phyloP scores from a whole-genome alignment of 768 basidiomycete genomes.

The Russula emetica region DNA sequence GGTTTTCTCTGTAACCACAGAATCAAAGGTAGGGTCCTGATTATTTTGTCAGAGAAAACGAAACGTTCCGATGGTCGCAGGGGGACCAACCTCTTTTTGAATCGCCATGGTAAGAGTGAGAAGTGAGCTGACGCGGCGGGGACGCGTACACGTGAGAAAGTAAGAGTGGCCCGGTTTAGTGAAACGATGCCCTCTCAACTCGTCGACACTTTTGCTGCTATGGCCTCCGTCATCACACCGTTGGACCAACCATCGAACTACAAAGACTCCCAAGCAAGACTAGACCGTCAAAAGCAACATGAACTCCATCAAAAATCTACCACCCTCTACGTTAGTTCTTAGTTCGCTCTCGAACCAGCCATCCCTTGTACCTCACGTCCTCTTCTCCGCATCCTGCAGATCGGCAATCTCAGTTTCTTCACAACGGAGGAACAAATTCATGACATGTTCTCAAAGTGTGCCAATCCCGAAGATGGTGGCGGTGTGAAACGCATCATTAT shows the following conservation, averaged over 20 bases:
- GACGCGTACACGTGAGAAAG: conserved; percentile 25
- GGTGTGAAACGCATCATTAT: conserved; percentile 94
- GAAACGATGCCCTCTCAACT: background rate
- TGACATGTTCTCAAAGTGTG: conserved; percentile 87
- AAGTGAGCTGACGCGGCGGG: conserved; percentile 25
- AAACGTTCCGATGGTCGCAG: background rate
- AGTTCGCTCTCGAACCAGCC: conserved; percentile 33
- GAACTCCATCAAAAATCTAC: conserved; percentile 79
- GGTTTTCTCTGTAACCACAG: conserved; percentile 84
- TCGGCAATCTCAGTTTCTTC: conserved; percentile 91
- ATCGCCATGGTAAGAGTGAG: conserved; percentile 56
- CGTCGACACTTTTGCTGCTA: background rate
- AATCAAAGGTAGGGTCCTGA: conserved; percentile 88
- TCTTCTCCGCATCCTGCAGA: conserved; percentile 40
- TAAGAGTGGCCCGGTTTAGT: background rate
- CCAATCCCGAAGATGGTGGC: conserved; percentile 79
- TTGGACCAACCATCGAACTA: conserved; percentile 97
- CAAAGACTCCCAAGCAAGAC: conserved; percentile 83
- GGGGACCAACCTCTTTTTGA: conserved; percentile 61
- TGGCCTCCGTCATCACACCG: conserved; percentile 64
- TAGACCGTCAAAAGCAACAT: conserved; percentile 75
- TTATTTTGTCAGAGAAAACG: background rate
- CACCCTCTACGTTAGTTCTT: conserved; percentile 84
- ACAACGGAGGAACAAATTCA: conserved; percentile 96
- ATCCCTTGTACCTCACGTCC: background rate